Conservation (phyloP, 106 monocot species). For the Allium sativum region DNA sequence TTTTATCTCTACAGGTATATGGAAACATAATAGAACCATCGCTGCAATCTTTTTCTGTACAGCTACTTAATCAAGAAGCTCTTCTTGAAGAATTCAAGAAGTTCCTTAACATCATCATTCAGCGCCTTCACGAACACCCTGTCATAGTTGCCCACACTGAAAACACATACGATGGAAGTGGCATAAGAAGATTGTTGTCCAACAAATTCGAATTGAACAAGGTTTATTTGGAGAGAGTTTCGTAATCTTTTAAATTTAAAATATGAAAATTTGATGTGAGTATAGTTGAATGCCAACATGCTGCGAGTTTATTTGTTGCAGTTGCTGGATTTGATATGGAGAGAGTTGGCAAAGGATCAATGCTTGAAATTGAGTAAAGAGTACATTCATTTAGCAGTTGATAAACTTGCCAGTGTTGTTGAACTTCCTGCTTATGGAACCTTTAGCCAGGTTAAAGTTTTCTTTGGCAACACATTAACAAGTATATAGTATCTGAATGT, state of each 20-base stretch:
- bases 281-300: background rate
- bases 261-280: background rate
- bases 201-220: constrained; percentile 71
- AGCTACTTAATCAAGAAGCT: constrained; percentile 37
- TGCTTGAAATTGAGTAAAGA: constrained; percentile 26
- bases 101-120: constrained; percentile 25
- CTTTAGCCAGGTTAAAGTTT: constrained; percentile 27
- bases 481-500: background rate
- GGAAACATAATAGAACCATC: constrained; percentile 55
- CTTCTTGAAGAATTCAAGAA: constrained; percentile 62
- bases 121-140: constrained; percentile 51
- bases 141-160: constrained; percentile 86
- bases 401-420: constrained; percentile 38
- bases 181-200: constrained; percentile 51
- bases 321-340: constrained; percentile 51
- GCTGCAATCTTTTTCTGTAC: constrained; percentile 22
- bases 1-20: constrained; percentile 33
- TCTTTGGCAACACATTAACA: background rate
- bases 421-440: constrained; percentile 51
- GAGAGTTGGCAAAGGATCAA: constrained; percentile 27
- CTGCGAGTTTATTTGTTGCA: background rate
- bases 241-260: background rate
- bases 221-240: constrained; percentile 23
- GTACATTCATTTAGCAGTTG: constrained; percentile 35
- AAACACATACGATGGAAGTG: constrained; percentile 64